phyloP scores from a whole-genome alignment of 345 rosid genomes.

The Excoecaria cochinchinensis region DNA sequence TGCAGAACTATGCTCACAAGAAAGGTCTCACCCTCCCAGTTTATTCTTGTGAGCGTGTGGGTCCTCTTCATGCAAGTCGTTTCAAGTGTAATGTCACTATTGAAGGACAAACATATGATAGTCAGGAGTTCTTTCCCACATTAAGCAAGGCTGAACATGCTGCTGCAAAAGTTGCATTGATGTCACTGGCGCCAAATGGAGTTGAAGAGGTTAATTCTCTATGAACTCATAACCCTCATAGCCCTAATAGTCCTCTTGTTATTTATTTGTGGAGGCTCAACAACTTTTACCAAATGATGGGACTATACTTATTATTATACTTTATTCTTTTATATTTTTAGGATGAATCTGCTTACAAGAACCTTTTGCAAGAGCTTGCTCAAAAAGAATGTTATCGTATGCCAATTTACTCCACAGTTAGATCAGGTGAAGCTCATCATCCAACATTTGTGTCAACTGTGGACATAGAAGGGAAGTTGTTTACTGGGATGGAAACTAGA shows the following conservation, averaged over 20 bases:
- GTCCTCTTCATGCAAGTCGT: constrained; percentile 59
- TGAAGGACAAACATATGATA: constrained; percentile 43
- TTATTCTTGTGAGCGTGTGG: constrained; percentile 48
- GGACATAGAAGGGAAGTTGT: constrained; percentile 39
- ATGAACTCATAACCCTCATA: background rate
- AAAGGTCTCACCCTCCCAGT: constrained; percentile 38
- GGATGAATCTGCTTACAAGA: constrained; percentile 56
- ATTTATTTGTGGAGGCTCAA: background rate
- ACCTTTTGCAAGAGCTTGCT: constrained; percentile 55
- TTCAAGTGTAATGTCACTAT: constrained; percentile 51
- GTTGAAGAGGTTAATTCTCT: constrained; percentile 39
- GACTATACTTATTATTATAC: background rate
- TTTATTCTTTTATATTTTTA: constrained; percentile 15
- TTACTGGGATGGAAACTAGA: constrained; percentile 47
- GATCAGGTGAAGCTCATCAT: constrained; percentile 48
- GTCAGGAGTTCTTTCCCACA: constrained; percentile 40
- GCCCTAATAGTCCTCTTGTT: background rate
- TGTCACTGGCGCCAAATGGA: constrained; percentile 30
- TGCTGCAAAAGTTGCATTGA: constrained; percentile 62
- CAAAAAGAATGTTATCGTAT: constrained; percentile 41
- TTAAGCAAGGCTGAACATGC: constrained; percentile 62
- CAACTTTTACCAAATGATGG: background rate
- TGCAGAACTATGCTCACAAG: constrained; percentile 55
- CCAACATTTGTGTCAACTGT: constrained; percentile 51
- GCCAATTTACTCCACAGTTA: constrained; percentile 46